phyloP scores from a whole-genome alignment of 225 moss, liverwort and hornwort species.

The Asterella californica region DNA sequence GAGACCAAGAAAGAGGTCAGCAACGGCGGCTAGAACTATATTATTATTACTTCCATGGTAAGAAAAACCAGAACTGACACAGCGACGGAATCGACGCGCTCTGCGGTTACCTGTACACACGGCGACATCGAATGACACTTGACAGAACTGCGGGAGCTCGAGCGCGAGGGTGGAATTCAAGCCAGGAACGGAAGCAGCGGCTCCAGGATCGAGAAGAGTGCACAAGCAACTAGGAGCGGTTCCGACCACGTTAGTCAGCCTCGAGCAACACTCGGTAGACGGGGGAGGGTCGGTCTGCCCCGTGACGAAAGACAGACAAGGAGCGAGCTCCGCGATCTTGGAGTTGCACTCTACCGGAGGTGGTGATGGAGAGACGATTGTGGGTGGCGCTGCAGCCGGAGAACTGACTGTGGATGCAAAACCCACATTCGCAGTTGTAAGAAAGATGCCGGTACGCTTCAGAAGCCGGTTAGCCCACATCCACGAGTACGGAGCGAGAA shows the following conservation, averaged over 20 bases:
- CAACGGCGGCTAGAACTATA: neutral
- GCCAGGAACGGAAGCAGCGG: neutral
- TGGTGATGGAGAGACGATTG: neutral
- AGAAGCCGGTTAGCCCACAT: neutral
- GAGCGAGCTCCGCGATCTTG: neutral
- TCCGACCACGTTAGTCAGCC: neutral
- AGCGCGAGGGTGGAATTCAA: constrained; percentile 8
- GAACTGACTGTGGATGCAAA: neutral
- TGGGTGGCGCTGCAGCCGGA: neutral
- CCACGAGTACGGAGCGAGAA: neutral
- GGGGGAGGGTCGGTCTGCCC: neutral
- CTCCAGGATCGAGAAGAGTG: neutral
- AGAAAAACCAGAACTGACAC: neutral
- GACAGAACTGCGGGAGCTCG: constrained; percentile 1
- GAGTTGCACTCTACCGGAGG: neutral
- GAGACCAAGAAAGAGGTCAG: neutral
- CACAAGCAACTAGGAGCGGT: constrained; percentile 1
- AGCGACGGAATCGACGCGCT: too few species aligned
- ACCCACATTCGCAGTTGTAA: too few species aligned
- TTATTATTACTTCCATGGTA: neutral
- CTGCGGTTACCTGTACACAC: neutral
- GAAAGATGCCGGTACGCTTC: neutral
- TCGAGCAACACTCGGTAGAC: neutral
- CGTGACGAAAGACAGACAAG: neutral
- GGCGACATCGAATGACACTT: neutral